Base-by-base conservation (phyloP, 164 flowering plant genomes). In the Houttuynia cordata region DNA sequence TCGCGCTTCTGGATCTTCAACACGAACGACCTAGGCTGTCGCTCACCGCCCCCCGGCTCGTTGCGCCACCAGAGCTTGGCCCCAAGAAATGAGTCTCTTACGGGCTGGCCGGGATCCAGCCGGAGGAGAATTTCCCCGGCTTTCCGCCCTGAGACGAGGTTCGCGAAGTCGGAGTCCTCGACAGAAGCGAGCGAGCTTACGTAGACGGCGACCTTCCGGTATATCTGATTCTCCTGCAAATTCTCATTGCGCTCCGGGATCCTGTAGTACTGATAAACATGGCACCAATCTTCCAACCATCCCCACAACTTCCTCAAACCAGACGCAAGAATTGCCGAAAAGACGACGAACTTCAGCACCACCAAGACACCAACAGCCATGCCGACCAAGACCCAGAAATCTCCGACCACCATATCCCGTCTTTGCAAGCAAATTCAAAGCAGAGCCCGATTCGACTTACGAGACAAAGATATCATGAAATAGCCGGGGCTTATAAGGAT, bases 81-180 rank as follows among this genome's bases (percentile, higher is more conserved):
- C 52, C 84, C 76, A 60, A 91, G 83, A 56, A 86, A 87, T 0
- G 62, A 59, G 66, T 91, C 97, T 49, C 49, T 40, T 22, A 87
- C 78, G 9, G 70, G 51, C 66, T 79, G 87, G 50, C 76, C 71
- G 14, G 79, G 22, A 63, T 83, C 96, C 45, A 73, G 77, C 17
- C 66, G 76, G 54, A 86, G 71, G 23, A 69, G 57, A 59, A 87
- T 76, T 41, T 91, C 96, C 64, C 70, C 76, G 3, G 85, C 58
- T 21, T 78, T 82, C 22, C 70, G 21, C 0, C 85, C 84, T 7
- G 91, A 74, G 64, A 85, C 69, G 53, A 91, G 81, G 70, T 80
- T 80, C 0, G 87, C 73, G 71, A 65, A 79, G 58, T 83, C 79
- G 20, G 91, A 79, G 62, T 87, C 93, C 47, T 91, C 88, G 2